Base-by-base conservation (phyloP, 1,284 basidiomycete genomes). In the Flammula alnicola region DNA sequence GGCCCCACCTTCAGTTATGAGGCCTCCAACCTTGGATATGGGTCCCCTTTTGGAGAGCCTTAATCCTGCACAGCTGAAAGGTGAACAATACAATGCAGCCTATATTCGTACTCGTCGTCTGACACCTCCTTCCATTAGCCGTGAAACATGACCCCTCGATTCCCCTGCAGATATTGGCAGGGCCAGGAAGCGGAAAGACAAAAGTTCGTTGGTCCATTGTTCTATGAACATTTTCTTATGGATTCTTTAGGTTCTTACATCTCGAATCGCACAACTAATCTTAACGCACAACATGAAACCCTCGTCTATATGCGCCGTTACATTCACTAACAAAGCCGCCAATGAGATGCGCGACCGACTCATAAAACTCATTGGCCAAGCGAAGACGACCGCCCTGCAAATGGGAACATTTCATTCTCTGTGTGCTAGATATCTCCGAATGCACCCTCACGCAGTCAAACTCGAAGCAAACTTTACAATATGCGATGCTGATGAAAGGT, bases 271-370 rank as follows among this genome's bases (percentile, higher is more conserved):
- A 0, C 78, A 92, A 63, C 74, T 95, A 16, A 83, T 93, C 29
- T 69, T 83, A 17, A 68, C 78, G 35, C 81, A 87, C 62, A 63
- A 63, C 9, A 66, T 86, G 20, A 66, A 73, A 8, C 83, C 90
- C 0, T 72, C 75, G 4, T 74, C 83, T 37, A 88, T 93, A 69
- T 88, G 86, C 54, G 88, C 88, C 1, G 89, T 93, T 2, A 92
- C 90, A 0, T 92, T 91, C 66, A 91, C 89, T 4, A 94, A 94
- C 74, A 94, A 95, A 69, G 92, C 93, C 3, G 92, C 93, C 1
- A 87, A 84, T 55, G 93, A 96, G 71, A 95, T 96, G 93, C 80
- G 82, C 52, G 77, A 83, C 55, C 78, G 94, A 2, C 71, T 97
- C 22, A 68, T 71, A 17, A 80, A 78, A 51, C 72, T 95, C n/a